phyloP scores from a whole-genome alignment of 1,284 basidiomycete species.

The Ceratobasidium sp. region DNA sequence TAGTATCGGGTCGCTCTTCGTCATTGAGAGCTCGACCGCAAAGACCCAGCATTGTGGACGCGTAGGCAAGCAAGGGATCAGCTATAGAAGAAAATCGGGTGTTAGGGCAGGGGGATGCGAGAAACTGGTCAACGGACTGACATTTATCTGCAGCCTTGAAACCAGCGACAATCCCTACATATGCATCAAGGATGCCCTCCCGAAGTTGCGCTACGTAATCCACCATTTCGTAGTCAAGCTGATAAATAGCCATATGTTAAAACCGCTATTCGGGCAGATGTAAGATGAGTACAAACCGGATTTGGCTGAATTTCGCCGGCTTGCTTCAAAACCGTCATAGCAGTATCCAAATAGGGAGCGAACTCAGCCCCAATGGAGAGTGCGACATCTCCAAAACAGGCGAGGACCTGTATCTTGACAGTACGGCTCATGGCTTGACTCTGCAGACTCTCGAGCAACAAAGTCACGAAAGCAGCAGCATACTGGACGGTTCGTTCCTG shows the following conservation, averaged over 20 bases:
- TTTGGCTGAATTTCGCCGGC: conserved; percentile 88
- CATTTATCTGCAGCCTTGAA: conserved; percentile 86
- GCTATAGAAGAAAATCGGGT: conserved; percentile 57
- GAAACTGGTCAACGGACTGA: conserved; percentile 53
- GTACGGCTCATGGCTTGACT: conserved; percentile 91
- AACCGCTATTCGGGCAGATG: conserved; percentile 31
- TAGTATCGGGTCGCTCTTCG: conserved; percentile 83
- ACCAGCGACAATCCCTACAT: conserved; percentile 93
- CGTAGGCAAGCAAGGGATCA: conserved; percentile 76
- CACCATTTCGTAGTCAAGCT: conserved; percentile 89
- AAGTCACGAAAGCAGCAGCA: conserved; percentile 88
- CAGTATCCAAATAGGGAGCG: conserved; percentile 89
- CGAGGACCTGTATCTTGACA: conserved; percentile 96
- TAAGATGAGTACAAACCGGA: conserved; percentile 66
- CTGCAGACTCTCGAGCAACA: conserved; percentile 91
- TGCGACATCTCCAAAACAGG: conserved; percentile 97
- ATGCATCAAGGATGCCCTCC: conserved; percentile 96
- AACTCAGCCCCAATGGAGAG: conserved; percentile 89
- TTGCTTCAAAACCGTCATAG: conserved; percentile 92
- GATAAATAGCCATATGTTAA: conserved; percentile 12
- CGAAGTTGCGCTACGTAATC: conserved; percentile 93
- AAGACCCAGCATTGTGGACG: conserved; percentile 82
- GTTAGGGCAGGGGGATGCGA: neutral
- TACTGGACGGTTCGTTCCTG: conserved; percentile 86
- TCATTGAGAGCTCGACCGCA: conserved; percentile 83